These are phyloP conservation scores for Martiniozyma asiatica DNA, from an alignment of 1,139 yeast genomes.

Conservation along the genomic window DNA sequence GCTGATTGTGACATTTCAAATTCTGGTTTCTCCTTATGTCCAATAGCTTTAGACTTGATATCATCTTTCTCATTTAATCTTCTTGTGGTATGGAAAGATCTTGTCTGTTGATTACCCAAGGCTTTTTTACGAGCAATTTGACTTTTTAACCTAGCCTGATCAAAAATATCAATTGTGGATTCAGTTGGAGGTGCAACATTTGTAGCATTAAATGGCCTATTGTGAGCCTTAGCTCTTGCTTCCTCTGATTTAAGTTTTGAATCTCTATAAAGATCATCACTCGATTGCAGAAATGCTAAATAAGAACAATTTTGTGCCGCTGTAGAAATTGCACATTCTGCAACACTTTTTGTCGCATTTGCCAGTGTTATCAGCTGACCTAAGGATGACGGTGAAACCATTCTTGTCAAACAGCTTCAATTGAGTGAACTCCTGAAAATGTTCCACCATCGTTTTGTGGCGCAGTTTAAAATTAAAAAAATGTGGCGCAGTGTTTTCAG, in stretches of 20 bases:
- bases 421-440: not conserved
- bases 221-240: slow-evolving; percentile 15
- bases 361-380: slow-evolving; percentile 24
- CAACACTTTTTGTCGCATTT: slow-evolving; percentile 18
- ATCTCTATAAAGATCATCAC: slow-evolving; percentile 26
- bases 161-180: slow-evolving; percentile 19
- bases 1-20: slow-evolving; percentile 49
- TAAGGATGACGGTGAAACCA: slow-evolving; percentile 8
- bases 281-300: slow-evolving; percentile 15
- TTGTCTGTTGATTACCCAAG: slow-evolving; percentile 6
- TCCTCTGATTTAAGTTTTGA: slow-evolving; percentile 21
- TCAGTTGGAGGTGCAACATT: slow-evolving; percentile 10
- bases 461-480: no score
- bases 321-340: slow-evolving; percentile 13
- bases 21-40: slow-evolving; percentile 28
- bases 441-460: not conserved
- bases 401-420: not conserved
- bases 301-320: slow-evolving; percentile 20
- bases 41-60: slow-evolving; percentile 18
- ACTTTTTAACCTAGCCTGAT: slow-evolving; percentile 21
- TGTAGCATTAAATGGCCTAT: slow-evolving; percentile 10
- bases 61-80: slow-evolving; percentile 4
- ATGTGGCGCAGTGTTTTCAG: no score
- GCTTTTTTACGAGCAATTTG: slow-evolving; percentile 6
- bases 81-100: slow-evolving; percentile 9